A percentile compares a stretch with the other conserved stretches of the same genome.
Conservation (phyloP, 1,139 yeast genomes). For the Lodderomyces margitis region DNA sequence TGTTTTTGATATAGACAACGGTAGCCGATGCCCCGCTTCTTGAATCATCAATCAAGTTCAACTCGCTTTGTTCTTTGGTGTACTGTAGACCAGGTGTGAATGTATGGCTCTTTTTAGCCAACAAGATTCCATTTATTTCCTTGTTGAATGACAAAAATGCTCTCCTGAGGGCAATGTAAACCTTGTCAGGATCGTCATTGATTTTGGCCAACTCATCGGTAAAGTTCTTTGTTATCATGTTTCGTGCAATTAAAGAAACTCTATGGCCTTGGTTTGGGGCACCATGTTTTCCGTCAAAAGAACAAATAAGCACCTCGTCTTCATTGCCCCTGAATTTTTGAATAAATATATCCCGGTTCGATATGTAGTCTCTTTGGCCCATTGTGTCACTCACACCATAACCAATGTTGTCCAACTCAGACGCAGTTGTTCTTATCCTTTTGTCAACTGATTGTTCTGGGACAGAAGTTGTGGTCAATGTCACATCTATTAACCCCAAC, state of each 20-base stretch:
- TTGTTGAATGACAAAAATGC: slow-evolving; percentile 78
- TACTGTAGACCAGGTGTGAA: slow-evolving; percentile 23
- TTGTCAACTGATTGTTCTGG: slow-evolving; percentile 86
- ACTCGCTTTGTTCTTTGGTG: slow-evolving; percentile 43
- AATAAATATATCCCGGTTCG: slow-evolving; percentile 80
- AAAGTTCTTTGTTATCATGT: slow-evolving; percentile 60
- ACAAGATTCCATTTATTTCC: slow-evolving; percentile 55
- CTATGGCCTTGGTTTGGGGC: slow-evolving; percentile 58
- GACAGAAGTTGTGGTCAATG: slow-evolving; percentile 76
- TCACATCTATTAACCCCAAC: slow-evolving; percentile 91
- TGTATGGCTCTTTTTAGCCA: slow-evolving; percentile 34
- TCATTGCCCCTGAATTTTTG: slow-evolving; percentile 88
- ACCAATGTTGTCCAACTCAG: slow-evolving; percentile 72
- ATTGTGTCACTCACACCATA: slow-evolving; percentile 91
- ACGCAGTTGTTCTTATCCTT: slow-evolving; percentile 91
- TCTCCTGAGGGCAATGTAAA: slow-evolving; percentile 71
- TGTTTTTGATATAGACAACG: slow-evolving; percentile 72
- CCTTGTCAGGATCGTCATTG: slow-evolving; percentile 38
- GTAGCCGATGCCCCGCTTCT: slow-evolving; percentile 87
- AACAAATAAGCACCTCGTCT: slow-evolving; percentile 65
- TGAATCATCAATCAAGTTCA: slow-evolving; percentile 57
- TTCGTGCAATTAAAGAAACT: slow-evolving; percentile 73
- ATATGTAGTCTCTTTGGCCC: slow-evolving; percentile 65
- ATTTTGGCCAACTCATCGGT: slow-evolving; percentile 59
- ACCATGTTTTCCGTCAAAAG: slow-evolving; percentile 83